Base-by-base conservation (phyloP, 768 basidiomycete genomes). In the Plicaturopsis crispa region DNA sequence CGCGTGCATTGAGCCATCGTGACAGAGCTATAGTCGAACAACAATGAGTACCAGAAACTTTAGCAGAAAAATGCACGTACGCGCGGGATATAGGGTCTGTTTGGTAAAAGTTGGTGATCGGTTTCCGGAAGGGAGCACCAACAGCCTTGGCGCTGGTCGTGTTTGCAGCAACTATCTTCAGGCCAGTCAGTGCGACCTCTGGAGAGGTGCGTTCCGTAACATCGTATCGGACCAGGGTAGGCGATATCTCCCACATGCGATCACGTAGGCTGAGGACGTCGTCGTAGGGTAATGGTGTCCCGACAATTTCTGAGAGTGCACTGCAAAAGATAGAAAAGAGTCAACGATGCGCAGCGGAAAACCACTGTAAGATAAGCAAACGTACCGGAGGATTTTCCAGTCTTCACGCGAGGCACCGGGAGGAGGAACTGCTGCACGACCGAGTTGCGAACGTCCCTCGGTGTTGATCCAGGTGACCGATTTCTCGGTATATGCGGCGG, bases 371-470 rank as follows among this genome's bases (percentile, higher is more conserved):
- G 23, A 20, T 14, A 12, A 3, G 11, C 28, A 26, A 4, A 58
- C 75, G 19, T 44, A 87, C 85, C 89, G 82, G 47, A 97, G 73
- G 52, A 97, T 85, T 69, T 96, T 94, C 92, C 92, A 97, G 52
- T 98, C 96, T 60, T 99, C 96, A 28, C 96, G 68, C 3, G 89
- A 78, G 1, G 91, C 88, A 31, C 93, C 96, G n/a, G 96, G 96
- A 17, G 92, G 85, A 3, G 84, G 76, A 2, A 99, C 93, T 6
- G 94, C 94, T 1, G 87, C 80, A 32, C 96, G 73, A 16, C 90
- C 90, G 10, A 93, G 63, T 62, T 99, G 96, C 14, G 85, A 66
- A 19, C 94, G 75, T 24, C 96, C 96, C 59, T 99, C 96, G 0
- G 92, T 92, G 66, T 99, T 99, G 40, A 99, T 77, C 91, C 93